Percentiles rank a stretch among this genome's conserved stretches.
Conservation (phyloP, 1,139 yeast species). For the Blastobotrys apis region DNA sequence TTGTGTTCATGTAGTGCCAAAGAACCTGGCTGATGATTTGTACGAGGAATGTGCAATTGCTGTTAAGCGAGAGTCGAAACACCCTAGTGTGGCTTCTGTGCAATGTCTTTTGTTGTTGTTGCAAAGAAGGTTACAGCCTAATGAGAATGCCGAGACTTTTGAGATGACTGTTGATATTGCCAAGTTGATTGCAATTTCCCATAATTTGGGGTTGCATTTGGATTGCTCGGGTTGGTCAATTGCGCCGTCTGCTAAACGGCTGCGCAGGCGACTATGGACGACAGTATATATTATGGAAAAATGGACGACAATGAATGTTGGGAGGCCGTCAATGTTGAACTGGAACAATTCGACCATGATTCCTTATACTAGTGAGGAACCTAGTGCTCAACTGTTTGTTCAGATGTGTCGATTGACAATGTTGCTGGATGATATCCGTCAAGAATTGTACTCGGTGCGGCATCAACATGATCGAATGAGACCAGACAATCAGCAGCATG, state of each 20-base stretch:
- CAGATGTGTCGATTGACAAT: slow-evolving; percentile 31
- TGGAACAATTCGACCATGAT: slow-evolving; percentile 25
- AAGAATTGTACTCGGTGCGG: slow-evolving; percentile 29
- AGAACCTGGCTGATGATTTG: slow-evolving; percentile 29
- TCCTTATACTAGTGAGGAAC: slow-evolving; percentile 31
- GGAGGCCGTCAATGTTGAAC: slow-evolving; percentile 32
- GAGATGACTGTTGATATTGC: slow-evolving; percentile 32
- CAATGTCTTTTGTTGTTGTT: slow-evolving; percentile 39
- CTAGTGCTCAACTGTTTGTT: slow-evolving; percentile 33
- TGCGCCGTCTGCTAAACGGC: slow-evolving; percentile 29
- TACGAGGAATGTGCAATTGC: slow-evolving; percentile 33
- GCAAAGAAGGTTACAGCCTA: slow-evolving; percentile 34
- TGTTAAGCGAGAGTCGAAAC: slow-evolving; percentile 33
- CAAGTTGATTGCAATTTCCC: slow-evolving; percentile 32
- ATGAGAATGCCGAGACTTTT: slow-evolving; percentile 34
- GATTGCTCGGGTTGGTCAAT: slow-evolving; percentile 36
- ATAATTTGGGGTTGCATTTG: slow-evolving; percentile 36
- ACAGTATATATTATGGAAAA: slow-evolving; percentile 35
- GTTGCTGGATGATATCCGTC: slow-evolving; percentile 30
- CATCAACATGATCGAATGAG: slow-evolving; percentile 24
- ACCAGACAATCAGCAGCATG: slow-evolving; percentile 19
- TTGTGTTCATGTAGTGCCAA: slow-evolving; percentile 35
- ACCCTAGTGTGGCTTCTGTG: slow-evolving; percentile 43
- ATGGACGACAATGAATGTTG: slow-evolving; percentile 35
- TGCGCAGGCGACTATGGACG: slow-evolving; percentile 36